Percentiles rank a stretch among this genome's conserved stretches.
phyloP scores from a whole-genome alignment of 306 rosid genomes.

The Vachellia collinsii region DNA sequence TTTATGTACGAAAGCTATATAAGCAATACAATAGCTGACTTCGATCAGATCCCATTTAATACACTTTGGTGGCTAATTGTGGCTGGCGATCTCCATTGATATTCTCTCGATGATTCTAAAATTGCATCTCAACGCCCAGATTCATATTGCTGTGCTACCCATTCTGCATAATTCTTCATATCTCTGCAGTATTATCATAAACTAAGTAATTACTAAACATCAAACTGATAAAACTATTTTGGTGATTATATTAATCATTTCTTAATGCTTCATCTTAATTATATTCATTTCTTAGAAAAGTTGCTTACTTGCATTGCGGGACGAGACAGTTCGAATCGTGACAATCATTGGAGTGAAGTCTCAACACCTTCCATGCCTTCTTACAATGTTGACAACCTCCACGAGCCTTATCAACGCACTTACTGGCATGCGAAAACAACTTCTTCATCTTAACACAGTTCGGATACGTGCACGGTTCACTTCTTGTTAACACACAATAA shows the following conservation, averaged over 20 bases:
- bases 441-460: slow-evolving; percentile 45
- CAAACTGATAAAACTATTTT: too few relatives aligned
- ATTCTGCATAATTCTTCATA: slow-evolving; percentile 39
- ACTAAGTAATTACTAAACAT: neutral
- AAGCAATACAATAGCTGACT: too few relatives aligned
- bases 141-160: slow-evolving; percentile 24
- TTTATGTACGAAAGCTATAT: too few relatives aligned
- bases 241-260: too few relatives aligned
- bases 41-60: neutral
- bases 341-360: slow-evolving; percentile 42
- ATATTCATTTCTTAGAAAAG: neutral
- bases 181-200: slow-evolving; percentile 43
- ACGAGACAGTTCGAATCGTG: slow-evolving; percentile 40
- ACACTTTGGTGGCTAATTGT: neutral
- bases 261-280: too few relatives aligned
- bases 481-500: slow-evolving; percentile 28
- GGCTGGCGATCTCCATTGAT: neutral
- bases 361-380: slow-evolving; percentile 39
- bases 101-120: neutral
- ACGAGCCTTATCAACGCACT: slow-evolving; percentile 35
- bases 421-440: slow-evolving; percentile 45
- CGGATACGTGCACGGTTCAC: slow-evolving; percentile 44
- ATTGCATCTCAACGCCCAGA: slow-evolving; percentile 25
- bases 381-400: slow-evolving; percentile 50
- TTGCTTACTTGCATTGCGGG: slow-evolving; percentile 53